Conservation (phyloP, 176 grass and related monocot species). For the Musa acuminata region DNA sequence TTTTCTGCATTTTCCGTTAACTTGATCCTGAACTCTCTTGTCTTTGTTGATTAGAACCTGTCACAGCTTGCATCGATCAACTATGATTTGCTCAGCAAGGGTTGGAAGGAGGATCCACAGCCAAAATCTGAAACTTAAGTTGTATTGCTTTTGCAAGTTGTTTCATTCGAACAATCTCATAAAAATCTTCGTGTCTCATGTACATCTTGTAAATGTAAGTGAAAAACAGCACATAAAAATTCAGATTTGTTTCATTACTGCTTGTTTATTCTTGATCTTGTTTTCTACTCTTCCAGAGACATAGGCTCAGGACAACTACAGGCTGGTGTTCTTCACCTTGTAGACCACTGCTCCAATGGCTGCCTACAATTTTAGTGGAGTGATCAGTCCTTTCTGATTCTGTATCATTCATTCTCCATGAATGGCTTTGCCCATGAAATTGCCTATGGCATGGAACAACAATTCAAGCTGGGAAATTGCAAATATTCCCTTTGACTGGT, state of each 20-base stretch:
- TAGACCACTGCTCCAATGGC: not conserved
- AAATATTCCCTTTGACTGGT: not conserved
- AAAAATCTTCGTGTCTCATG: constrained; percentile 25
- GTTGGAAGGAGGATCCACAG: constrained; percentile 69
- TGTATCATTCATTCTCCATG: not conserved
- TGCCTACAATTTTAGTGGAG: constrained; percentile 6
- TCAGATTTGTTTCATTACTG: not conserved
- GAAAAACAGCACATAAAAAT: not conserved
- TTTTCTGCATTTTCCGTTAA: not conserved
- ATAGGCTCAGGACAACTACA: constrained; percentile 18
- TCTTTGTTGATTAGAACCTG: constrained; percentile 56
- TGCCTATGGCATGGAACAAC: not conserved
- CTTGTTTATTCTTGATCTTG: not conserved
- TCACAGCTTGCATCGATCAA: constrained; percentile 98
- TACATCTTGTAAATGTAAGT: constrained; percentile 98
- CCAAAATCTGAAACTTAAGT: constrained; percentile 53
- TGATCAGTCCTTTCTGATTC: not conserved
- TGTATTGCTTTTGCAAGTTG: not conserved
- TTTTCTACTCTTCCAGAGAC: constrained; percentile 15
- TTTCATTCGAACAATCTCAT: constrained; percentile 30
- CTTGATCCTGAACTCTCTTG: constrained; percentile 9
- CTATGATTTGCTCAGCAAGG: constrained; percentile 93
- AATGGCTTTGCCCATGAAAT: not conserved
- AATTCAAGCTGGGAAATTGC: not conserved
- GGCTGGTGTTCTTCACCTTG: constrained; percentile 4